A percentile compares a stretch with the other conserved stretches of the same genome.
phyloP scores from a whole-genome alignment of 2,329 filamentous ascomycete species.

The Leptodontidium sp. region DNA sequence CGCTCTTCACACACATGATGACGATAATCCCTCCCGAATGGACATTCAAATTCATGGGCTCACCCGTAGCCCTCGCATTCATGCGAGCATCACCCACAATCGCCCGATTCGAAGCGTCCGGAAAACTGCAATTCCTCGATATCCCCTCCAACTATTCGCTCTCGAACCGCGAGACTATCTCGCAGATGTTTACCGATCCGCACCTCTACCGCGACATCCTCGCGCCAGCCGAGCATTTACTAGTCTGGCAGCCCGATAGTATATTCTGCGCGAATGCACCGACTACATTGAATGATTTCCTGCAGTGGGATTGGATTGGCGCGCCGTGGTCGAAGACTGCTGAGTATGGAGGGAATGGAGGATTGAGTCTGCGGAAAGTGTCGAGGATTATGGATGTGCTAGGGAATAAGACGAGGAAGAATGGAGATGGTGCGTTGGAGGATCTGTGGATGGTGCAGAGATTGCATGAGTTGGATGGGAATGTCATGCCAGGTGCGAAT shows the following conservation, averaged over 20 bases:
- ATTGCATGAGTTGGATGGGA: conserved; percentile 44
- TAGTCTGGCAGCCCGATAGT: conserved; percentile 63
- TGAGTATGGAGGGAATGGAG: conserved; percentile 44
- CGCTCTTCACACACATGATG: conserved; percentile 63
- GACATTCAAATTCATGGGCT: conserved; percentile 64
- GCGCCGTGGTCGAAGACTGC: conserved; percentile 42
- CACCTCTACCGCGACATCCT: conserved; percentile 62
- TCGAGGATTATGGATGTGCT: conserved; percentile 40
- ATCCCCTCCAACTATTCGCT: conserved; percentile 58
- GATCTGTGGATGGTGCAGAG: conserved; percentile 57
- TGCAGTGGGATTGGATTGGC: conserved; percentile 57
- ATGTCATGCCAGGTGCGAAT: conserved; percentile 36
- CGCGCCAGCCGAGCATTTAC: conserved; percentile 59
- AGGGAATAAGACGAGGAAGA: conserved; percentile 50
- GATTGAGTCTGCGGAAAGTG: conserved; percentile 42
- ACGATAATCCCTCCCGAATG: conserved; percentile 63
- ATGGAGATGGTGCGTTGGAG: conserved; percentile 55
- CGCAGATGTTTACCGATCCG: conserved; percentile 57
- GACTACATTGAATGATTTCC: conserved; percentile 59
- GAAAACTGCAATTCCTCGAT: conserved; percentile 58
- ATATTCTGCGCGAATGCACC: conserved; percentile 63
- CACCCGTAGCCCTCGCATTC: conserved; percentile 53
- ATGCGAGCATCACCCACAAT: conserved; percentile 54
- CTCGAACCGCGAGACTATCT: conserved; percentile 55
- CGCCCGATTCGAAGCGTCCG: conserved; percentile 55